Base-by-base conservation (phyloP, 176 grass and related monocot species). In the Cymbopogon citratus region DNA sequence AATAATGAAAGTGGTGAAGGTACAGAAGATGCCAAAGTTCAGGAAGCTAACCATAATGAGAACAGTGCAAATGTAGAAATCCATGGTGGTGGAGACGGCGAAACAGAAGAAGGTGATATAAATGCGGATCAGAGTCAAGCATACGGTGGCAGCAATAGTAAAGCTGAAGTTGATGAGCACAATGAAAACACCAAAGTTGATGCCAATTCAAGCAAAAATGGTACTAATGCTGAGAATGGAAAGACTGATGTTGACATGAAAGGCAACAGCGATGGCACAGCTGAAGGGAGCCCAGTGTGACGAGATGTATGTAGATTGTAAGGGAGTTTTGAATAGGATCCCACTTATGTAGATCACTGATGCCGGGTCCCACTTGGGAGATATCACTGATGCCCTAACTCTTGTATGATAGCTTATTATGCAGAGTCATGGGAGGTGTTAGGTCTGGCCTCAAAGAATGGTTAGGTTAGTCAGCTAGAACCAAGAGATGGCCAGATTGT, bases 381-480 rank as follows among this genome's bases (percentile, higher is more conserved):
- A 63, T 61, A 12, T 31, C 52, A 52, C 62, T 57, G 59, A 59
- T 68, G 26, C 34, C 3, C 23, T 41, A 64, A 72, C 54, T 81
- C 73, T 19, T 71, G 82, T 80, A 81, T 65, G 33, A 16, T 84
- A 80, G 49, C 24, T 84, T 61, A 19, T 51, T 7, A 51, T 78
- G 80, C 45, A 40, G 34, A 63, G 25, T 65, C 52, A n/a, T n/a
- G n/a, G n/a, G n/a, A n/a, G n/a, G n/a, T 33, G 8, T 4, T 5
- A 83, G 25, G 45, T 78, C 65, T 72, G 72, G 33, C 44, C 24
- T 44, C 36, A 34, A 24, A 54, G 28, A 66, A 33, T 48, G 19
- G 40, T 23, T 54, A 31, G 48, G 73, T 69, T 46, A 80, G 77
- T 24, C 41, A 23, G 27, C 18, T 70, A 80, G 52, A 64, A 46